A percentile compares a stretch with the other conserved stretches of the same genome.
These are phyloP conservation scores for Fusarium sp. DNA, from an alignment of 2,329 filamentous ascomycete genomes.

Conservation along the genomic window DNA sequence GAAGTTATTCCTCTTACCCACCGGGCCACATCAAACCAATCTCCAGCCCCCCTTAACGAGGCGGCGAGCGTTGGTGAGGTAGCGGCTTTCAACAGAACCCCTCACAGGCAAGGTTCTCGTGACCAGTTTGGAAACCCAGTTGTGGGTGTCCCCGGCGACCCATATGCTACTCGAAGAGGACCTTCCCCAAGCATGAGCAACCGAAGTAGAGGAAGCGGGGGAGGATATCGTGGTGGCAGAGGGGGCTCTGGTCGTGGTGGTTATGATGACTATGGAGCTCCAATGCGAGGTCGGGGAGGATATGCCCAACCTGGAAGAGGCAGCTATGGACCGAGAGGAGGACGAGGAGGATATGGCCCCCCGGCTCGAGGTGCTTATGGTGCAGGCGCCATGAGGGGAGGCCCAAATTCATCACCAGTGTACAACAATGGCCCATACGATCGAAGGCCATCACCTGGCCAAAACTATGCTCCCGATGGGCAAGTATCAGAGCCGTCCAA, in stretches of 20 bases:
- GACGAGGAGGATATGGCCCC: constrained; percentile 52
- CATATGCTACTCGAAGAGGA: constrained; percentile 62
- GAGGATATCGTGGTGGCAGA: constrained; percentile 61
- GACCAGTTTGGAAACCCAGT: constrained; percentile 77
- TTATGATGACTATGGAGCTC: constrained; percentile 61
- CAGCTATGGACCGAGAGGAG: constrained; percentile 59
- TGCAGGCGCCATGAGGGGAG: constrained; percentile 49
- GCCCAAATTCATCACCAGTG: constrained; percentile 57
- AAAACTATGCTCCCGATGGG: constrained; percentile 57
- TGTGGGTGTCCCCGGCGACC: constrained; percentile 58
- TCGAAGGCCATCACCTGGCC: constrained; percentile 54
- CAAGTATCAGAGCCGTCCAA: constrained; percentile 54
- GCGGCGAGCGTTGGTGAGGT: constrained; percentile 54
- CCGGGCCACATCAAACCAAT: constrained; percentile 71
- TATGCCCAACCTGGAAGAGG: constrained; percentile 60
- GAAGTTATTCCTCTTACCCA: constrained; percentile 79
- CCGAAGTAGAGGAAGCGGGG: constrained; percentile 65
- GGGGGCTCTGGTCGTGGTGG: constrained; percentile 66
- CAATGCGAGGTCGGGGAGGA: constrained; percentile 57
- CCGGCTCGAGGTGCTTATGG: constrained; percentile 52
- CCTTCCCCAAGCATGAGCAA: constrained; percentile 63
- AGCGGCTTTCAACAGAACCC: constrained; percentile 51
- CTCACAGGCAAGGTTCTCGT: constrained; percentile 59
- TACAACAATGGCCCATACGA: constrained; percentile 59
- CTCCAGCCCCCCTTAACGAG: constrained; percentile 62